Base-by-base conservation (phyloP, 2,329 filamentous ascomycete genomes). In the Tetracladium maxilliforme region DNA sequence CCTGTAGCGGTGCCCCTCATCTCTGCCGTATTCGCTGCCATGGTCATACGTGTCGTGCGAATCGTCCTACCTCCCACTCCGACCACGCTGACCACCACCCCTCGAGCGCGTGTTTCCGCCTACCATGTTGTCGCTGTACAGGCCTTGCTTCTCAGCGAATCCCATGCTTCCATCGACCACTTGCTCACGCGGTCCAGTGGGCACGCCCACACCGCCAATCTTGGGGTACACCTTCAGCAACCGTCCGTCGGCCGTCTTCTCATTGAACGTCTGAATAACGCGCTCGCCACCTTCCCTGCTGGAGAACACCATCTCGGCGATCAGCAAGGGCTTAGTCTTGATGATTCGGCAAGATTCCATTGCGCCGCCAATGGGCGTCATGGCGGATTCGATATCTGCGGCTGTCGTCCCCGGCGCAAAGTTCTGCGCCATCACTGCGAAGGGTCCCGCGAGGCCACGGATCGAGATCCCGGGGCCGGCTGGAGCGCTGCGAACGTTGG, bases 371-470 rank as follows among this genome's bases (percentile, higher is more conserved):
- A 80, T 55, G 1, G 71, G 70, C n/a, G 63, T 66, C 70, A 90
- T 73, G 29, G 81, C 81, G 38, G 74, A 79, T 55, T 84, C 78
- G 31, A 90, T 82, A 42, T 90, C 81, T 16, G 76, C 78, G 3
- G 75, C 76, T 6, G 81, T 84, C 1, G 81, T 90, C 19, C 81
- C 81, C 3, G 70, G 70, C 9, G 80, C 81, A 44, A 90, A 83
- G 56, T 90, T 90, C 48, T 80, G 75, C 4, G 76, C 79, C 44
- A 82, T 65, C 14, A 90, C 66, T 11, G 68, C 64, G 38, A 68
- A 81, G 2, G 78, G 78, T 0, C 78, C 75, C 1, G 73, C 73
- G 7, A 76, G 54, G n/a, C 81, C 81, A 26, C 70, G 61, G 35
- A 90, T 86, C 18, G 64, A 72, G 22, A 87, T 64, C 12, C 74